phyloP scores from a whole-genome alignment of 1,139 yeast species.

The Taphrina deformans region DNA sequence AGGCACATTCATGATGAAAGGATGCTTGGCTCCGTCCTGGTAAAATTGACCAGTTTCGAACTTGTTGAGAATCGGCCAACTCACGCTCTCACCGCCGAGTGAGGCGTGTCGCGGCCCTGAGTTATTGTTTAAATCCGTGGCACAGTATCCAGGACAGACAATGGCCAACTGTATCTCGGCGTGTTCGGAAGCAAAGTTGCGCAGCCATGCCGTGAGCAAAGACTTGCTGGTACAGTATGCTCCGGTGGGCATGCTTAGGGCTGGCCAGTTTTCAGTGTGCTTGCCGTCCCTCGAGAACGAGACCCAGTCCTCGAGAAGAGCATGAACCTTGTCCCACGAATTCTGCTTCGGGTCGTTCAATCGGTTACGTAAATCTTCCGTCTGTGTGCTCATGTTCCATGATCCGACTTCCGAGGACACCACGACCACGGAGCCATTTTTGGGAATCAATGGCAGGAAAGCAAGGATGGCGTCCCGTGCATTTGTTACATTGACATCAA shows the following conservation, averaged over 20 bases:
- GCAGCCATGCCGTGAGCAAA: background rate
- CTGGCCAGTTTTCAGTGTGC: background rate
- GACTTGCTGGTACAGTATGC: constrained; percentile 5
- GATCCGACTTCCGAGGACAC: constrained; percentile 4
- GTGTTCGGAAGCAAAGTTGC: constrained; percentile 1
- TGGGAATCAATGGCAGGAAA: background rate
- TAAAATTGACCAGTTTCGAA: background rate
- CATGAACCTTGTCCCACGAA: background rate
- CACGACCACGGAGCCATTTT: background rate
- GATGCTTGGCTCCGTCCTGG: background rate
- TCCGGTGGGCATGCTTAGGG: background rate
- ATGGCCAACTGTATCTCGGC: background rate
- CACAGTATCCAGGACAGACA: constrained; percentile 15
- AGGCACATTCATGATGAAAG: background rate
- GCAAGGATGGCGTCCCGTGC: background rate
- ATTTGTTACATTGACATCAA: background rate
- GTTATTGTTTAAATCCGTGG: background rate
- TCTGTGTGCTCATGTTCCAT: background rate
- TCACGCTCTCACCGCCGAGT: background rate
- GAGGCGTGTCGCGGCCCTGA: background rate
- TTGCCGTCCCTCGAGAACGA: background rate
- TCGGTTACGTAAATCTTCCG: background rate
- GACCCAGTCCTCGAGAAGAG: background rate
- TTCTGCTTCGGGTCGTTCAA: background rate
- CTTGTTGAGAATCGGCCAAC: background rate